These are phyloP conservation scores for Porodaedalea pini DNA, from an alignment of 1,284 basidiomycete species.

Conservation along the genomic window DNA sequence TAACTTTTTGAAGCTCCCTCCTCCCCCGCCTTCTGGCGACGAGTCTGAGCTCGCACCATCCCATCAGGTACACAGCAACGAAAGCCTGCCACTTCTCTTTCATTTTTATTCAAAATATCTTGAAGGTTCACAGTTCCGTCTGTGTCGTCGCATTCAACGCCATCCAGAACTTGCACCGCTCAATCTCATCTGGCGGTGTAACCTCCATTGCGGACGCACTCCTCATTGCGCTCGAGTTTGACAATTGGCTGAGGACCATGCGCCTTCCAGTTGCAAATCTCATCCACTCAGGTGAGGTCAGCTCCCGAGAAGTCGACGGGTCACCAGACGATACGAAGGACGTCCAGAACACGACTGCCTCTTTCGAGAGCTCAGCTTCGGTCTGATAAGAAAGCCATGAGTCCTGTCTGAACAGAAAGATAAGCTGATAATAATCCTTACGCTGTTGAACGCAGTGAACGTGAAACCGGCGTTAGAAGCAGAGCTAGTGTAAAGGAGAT, in stretches of 20 bases:
- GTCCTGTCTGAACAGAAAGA: not conserved
- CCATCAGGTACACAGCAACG: too few relatives aligned
- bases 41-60: too few relatives aligned
- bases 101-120: too few relatives aligned
- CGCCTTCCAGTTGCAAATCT: conserved; percentile 22
- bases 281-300: conserved; percentile 34
- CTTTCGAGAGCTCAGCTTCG: conserved; percentile 36
- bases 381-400: conserved; percentile 29
- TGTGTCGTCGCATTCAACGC: conserved; percentile 32
- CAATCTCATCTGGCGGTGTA: conserved; percentile 32
- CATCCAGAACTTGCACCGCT: conserved; percentile 42
- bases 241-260: conserved; percentile 27
- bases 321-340: conserved; percentile 38
- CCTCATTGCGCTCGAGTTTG: not conserved
- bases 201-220: conserved; percentile 31
- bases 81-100: too few relatives aligned
- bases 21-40: too few relatives aligned
- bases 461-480: conserved; percentile 36
- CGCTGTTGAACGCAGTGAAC: conserved; percentile 39
- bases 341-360: conserved; percentile 46
- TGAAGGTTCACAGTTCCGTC: conserved; percentile 23
- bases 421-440: conserved; percentile 23
- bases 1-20: too few relatives aligned
- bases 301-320: conserved; percentile 32
- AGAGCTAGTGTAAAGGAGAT: conserved; percentile 19